phyloP scores from a whole-genome alignment of 768 basidiomycete genomes.

The Agaricus blazei region DNA sequence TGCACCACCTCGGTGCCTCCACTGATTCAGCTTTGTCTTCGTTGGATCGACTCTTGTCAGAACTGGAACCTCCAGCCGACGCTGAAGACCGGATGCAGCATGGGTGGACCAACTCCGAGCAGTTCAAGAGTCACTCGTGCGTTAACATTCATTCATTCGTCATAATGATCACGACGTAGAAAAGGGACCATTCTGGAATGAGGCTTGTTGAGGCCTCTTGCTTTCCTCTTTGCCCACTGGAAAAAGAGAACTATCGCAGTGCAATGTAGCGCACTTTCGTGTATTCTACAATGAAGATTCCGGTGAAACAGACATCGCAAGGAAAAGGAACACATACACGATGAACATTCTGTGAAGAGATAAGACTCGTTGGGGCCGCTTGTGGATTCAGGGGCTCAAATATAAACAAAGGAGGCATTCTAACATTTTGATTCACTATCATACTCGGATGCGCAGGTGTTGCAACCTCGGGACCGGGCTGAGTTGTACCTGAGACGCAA shows the following conservation, averaged over 20 bases:
- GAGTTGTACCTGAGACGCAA: not conserved
- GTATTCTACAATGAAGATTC: not conserved
- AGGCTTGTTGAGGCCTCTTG: not conserved
- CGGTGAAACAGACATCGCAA: not conserved
- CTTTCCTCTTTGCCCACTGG: slow-evolving; percentile 2
- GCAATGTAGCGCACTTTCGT: not conserved
- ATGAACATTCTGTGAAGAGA: not conserved
- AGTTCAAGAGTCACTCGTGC: not conserved
- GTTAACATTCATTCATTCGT: not conserved
- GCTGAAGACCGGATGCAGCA: slow-evolving; percentile 36
- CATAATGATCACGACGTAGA: not conserved
- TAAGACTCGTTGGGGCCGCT: no score
- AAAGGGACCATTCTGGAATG: not conserved
- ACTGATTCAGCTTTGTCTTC: not conserved
- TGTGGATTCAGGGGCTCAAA: not conserved
- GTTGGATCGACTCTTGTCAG: slow-evolving; percentile 4
- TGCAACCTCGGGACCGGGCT: not conserved
- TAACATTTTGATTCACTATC: not conserved
- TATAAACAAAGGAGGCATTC: not conserved
- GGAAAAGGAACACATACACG: not conserved
- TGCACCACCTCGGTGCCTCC: not conserved
- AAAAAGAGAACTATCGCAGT: not conserved
- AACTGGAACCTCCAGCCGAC: slow-evolving; percentile 15
- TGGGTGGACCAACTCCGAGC: not conserved
- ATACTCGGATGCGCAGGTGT: not conserved